Evolutionary conservation across 192 early-diverging fungal species (phyloP).

Genomic region (Endogone sp.): DNA sequence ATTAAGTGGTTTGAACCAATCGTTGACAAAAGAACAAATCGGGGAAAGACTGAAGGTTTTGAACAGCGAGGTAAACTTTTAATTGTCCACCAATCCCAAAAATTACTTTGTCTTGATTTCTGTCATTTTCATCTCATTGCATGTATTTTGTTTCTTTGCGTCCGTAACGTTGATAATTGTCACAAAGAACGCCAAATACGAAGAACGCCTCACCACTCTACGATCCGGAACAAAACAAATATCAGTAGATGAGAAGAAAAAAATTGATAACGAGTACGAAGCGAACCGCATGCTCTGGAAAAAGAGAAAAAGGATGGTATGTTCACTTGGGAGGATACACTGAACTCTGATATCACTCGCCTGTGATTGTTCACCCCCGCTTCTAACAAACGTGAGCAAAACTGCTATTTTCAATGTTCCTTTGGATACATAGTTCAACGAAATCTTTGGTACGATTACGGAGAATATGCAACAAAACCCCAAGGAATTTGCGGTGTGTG

Average conservation of each 20-base stretch:
- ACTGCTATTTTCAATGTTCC: too few relatives aligned
- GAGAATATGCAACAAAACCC: conserved; percentile 36
- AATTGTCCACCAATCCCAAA: neutral
- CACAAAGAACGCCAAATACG: conserved; percentile 35
- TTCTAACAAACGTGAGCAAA: too few relatives aligned
- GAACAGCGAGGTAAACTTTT: neutral
- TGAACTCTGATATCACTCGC: conserved; percentile 5
- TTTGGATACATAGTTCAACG: conserved; percentile 41
- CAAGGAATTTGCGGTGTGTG: conserved; percentile 26
- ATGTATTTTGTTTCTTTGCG: too few relatives aligned
- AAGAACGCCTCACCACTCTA: conserved; percentile 23
- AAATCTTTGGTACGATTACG: conserved; percentile 32
- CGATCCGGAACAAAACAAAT: conserved; percentile 28
- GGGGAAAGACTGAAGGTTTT: conserved; percentile 6
- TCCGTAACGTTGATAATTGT: neutral
- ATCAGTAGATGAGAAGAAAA: conserved; percentile 29
- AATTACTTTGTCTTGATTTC: too few relatives aligned
- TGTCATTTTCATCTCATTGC: too few relatives aligned
- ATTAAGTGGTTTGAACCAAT: conserved; percentile 23
- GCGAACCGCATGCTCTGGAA: conserved; percentile 34
- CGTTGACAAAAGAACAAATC: conserved; percentile 38
- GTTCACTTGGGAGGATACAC: neutral
- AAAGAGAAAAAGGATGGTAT: conserved; percentile 32
- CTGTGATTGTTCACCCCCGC: too few relatives aligned
- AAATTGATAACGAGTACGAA: conserved; percentile 29